These are phyloP conservation scores for Tricholoma furcatifolium DNA, from an alignment of 768 basidiomycete genomes.

Conservation along the genomic window DNA sequence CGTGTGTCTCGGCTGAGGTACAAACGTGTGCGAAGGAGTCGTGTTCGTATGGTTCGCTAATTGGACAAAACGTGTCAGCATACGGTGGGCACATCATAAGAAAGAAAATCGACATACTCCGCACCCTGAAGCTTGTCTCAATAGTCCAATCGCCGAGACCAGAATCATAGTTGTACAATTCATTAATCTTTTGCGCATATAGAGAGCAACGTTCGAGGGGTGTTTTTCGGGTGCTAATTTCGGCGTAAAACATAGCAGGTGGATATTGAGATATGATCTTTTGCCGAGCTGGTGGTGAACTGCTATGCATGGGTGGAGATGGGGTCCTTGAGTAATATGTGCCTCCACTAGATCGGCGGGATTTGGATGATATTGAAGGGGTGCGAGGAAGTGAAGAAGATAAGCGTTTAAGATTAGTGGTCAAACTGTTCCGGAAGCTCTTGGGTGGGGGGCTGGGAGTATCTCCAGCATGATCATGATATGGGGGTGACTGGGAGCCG, in stretches of 20 bases:
- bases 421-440: conserved; percentile 46
- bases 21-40: conserved; percentile 41
- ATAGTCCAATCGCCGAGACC: conserved; percentile 77
- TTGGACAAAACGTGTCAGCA: conserved; percentile 7
- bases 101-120: conserved; percentile 41
- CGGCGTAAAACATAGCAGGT: conserved; percentile 67
- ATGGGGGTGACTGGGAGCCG: conserved; percentile 17
- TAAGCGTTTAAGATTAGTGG: conserved; percentile 45
- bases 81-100: conserved; percentile 1
- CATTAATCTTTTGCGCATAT: conserved; percentile 84
- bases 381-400: conserved; percentile 62
- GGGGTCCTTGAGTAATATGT: conserved; percentile 35
- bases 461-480: conserved; percentile 15
- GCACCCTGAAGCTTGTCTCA: conserved; percentile 39
- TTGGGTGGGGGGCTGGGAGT: conserved; percentile 51
- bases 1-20: conserved; percentile 60
- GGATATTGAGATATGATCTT: conserved; percentile 45
- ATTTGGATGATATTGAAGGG: conserved; percentile 55
- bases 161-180: conserved; percentile 71
- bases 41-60: conserved; percentile 29
- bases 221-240: conserved; percentile 55
- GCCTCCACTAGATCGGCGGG: conserved; percentile 24
- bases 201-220: conserved; percentile 66
- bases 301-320: conserved; percentile 27
- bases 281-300: conserved; percentile 17